Base-by-base conservation (phyloP, 108 stramenopile genomes). In the Cylindrotheca closterium region DNA sequence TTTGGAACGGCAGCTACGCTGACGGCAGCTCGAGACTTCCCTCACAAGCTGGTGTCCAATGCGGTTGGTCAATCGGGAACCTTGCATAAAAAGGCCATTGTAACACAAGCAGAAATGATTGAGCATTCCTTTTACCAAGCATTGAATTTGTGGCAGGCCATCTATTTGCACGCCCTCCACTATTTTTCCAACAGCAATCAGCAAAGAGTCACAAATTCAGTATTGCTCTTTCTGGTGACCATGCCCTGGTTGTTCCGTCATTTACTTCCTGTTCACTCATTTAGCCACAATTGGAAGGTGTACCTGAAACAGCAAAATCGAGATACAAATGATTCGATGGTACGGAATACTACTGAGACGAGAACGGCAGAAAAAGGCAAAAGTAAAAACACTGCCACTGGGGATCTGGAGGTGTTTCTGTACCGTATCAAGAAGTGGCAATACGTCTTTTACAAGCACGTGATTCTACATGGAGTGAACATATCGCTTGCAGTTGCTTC, bases 391-490 rank as follows among this genome's bases (percentile, higher is more conserved):
- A 48, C 4, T 55, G 53, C 15, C 19, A 26, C 21, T 21, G 19
- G 7, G 5, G 55, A 71, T n/a, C 19, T 49, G 4, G 77, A 84
- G 60, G 52, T 62, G 0, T 34, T 71, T 17, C 45, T 94, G 71
- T 94, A 94, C 75, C 84, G 72, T n/a, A 77, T 91, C 70, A 94
- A 91, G 47, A 94, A 94, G 60, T 68, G 67, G 45, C 93, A 94
- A 64, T 94, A 94, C 56, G 28, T 94, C 2, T 89, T 94, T 49
- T 94, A 94, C 76, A 94, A 94, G 51, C 89, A 94, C 52, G 75
- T 79, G 34, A 70, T 94, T 33, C 63, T 89, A 47, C 93, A 94
- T 55, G 93, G 93, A 18, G 28, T 94, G 21, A 89, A 91, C 58
- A 71, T 89, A 1, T 84, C 84, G 3, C 32, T 81, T 34, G 85